Evolutionary conservation across 106 monocot genomes (phyloP).

Genomic region (Apostasia shenzhenica): DNA sequence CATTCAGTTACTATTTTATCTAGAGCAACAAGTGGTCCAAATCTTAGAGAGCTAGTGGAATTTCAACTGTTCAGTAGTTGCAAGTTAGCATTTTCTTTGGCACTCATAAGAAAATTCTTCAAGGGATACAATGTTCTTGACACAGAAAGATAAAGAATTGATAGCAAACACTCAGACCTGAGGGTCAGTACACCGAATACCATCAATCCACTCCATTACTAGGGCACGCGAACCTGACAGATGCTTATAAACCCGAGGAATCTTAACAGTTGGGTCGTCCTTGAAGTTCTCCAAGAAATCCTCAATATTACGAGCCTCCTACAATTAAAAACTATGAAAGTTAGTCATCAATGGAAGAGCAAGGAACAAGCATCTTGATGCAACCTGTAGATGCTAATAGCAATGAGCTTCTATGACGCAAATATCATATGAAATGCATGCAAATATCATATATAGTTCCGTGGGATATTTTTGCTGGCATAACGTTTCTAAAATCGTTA

Average conservation of each 20-base stretch:
- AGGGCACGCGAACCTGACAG: conserved; percentile 79
- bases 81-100: background rate
- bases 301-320: conserved; percentile 98
- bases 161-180: conserved; percentile 36
- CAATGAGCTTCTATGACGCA: conserved; percentile 3
- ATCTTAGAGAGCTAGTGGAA: too few relatives aligned
- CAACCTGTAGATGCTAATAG: background rate
- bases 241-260: conserved; percentile 87
- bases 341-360: background rate
- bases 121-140: background rate
- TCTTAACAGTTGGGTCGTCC: conserved; percentile 94
- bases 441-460: background rate
- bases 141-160: background rate
- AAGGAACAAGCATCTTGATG: background rate
- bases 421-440: background rate
- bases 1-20: too few relatives aligned
- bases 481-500: too few relatives aligned
- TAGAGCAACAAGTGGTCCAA: too few relatives aligned
- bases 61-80: background rate
- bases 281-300: conserved; percentile 97
- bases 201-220: conserved; percentile 99
- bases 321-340: background rate
- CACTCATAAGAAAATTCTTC: background rate
- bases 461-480: too few relatives aligned
- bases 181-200: conserved; percentile 90